Base-by-base conservation (phyloP, 140 eudicot species). In the Erigeron philadelphicus region DNA sequence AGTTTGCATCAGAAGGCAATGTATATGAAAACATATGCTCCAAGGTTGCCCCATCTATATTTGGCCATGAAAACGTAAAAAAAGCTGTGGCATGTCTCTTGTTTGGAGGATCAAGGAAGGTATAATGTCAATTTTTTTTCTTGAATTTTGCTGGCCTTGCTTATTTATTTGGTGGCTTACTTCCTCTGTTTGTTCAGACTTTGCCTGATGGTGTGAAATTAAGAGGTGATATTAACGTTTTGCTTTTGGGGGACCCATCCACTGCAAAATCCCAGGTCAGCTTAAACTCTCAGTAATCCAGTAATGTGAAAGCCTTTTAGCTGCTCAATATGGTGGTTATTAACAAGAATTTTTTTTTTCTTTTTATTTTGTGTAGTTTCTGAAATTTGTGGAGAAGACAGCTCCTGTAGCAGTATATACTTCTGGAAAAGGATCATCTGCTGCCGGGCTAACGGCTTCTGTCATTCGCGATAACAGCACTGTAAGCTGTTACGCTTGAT, bases 381-480 rank as follows among this genome's bases (percentile, higher is more conserved):
- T 94, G 38, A 94, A 94, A 78, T 94, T 94, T 74, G 99, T 94
- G 4, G 99, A 94, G 85, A 94, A 94, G 93, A 94, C 99, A 0
- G 99, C 99, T 73, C 99, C 99, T 44, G 74, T 94, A 70, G 96
- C 97, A 8, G 89, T 94, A 40, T 94, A 94, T 84, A 94, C 99
- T 67, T 94, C 99, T 25, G 99, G 99, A 17, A 94, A 94, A 84
- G 99, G 99, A n/a, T 94, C 99, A 60, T 94, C 99, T 70, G 99
- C 99, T 64, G 99, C 99, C 68, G 99, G 97, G 79, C 95, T 94
- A 59, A 94, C 99, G 9, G 99, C 99, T 67, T 94, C 99, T 70
- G 99, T 94, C 15, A 90, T 94, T 61, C 90, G 88, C 46, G 97
- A 94, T 64, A 94, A 80, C 76, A 86, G 99, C 77, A 75, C 99